phyloP scores from a whole-genome alignment of 805 yeast species.

The Kuraishia molischiana region DNA sequence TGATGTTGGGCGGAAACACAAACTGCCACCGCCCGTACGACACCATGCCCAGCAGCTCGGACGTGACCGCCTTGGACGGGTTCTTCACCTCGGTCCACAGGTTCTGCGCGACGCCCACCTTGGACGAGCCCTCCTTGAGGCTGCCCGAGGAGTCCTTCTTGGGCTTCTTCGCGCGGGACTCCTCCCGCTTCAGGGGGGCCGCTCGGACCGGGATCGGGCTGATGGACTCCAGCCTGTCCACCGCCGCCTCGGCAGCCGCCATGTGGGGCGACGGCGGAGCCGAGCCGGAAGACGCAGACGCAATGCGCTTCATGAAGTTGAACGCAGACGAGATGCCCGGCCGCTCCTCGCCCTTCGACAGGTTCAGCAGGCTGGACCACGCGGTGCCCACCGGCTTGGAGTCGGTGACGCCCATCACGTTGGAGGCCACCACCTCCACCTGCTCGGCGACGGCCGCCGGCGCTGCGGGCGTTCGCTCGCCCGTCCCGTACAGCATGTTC shows the following conservation, averaged over 20 bases:
- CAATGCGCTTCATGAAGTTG: slow-evolving; percentile 21
- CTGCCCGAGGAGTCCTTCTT: slow-evolving; percentile 1
- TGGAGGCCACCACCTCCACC: slow-evolving; percentile 11
- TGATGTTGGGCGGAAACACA: slow-evolving; percentile 70
- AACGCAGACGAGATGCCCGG: slow-evolving; percentile 10
- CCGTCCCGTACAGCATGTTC: neutral
- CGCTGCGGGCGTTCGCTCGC: neutral
- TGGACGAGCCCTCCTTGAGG: slow-evolving; percentile 7
- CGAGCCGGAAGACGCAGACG: slow-evolving; percentile 17
- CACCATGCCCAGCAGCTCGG: slow-evolving; percentile 43
- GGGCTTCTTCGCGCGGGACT: slow-evolving; percentile 1
- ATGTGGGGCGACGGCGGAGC: slow-evolving; percentile 9
- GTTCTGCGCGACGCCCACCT: slow-evolving; percentile 11
- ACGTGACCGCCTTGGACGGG: slow-evolving; percentile 61
- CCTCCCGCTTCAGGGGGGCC: neutral
- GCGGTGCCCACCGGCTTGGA: slow-evolving; percentile 24
- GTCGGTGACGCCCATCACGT: slow-evolving; percentile 23
- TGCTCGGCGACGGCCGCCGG: neutral
- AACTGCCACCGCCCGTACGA: slow-evolving; percentile 86
- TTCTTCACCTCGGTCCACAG: slow-evolving; percentile 62
- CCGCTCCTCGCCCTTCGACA: slow-evolving; percentile 14
- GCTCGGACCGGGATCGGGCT: neutral
- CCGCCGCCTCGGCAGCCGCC: neutral
- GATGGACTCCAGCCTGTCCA: neutral
- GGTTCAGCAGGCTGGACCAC: slow-evolving; percentile 24